Evolutionary conservation across 1,139 yeast genomes (phyloP).

Genomic region (Pichia sp.): DNA sequence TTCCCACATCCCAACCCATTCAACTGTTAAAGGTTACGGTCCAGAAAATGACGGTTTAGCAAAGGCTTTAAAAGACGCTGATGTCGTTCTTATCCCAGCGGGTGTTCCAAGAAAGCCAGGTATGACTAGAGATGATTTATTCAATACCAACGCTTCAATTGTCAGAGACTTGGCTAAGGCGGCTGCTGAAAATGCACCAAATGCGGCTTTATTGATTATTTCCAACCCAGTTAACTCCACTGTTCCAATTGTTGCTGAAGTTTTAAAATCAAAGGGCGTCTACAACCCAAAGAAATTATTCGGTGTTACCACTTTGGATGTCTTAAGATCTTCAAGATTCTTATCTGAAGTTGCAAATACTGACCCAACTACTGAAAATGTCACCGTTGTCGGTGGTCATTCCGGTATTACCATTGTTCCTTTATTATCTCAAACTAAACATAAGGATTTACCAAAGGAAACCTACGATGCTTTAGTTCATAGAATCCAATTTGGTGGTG

Average conservation of each 20-base stretch:
- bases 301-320: slow-evolving; percentile 96
- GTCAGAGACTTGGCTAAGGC: slow-evolving; percentile 89
- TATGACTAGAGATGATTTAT: slow-evolving; percentile 96
- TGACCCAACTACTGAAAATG: slow-evolving; percentile 66
- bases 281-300: slow-evolving; percentile 88
- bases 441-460: slow-evolving; percentile 49
- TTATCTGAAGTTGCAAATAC: slow-evolving; percentile 55
- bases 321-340: slow-evolving; percentile 90
- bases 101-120: slow-evolving; percentile 99
- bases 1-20: slow-evolving; percentile 87
- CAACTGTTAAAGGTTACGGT: slow-evolving; percentile 73
- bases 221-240: slow-evolving; percentile 98
- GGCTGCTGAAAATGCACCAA: slow-evolving; percentile 78
- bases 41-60: slow-evolving; percentile 84
- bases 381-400: slow-evolving; percentile 93
- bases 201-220: slow-evolving; percentile 80
- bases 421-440: slow-evolving; percentile 67
- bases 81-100: slow-evolving; percentile 92
- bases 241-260: slow-evolving; percentile 96
- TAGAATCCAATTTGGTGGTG: slow-evolving; percentile 98
- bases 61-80: slow-evolving; percentile 70
- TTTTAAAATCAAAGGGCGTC: slow-evolving; percentile 75
- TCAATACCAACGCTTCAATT: slow-evolving; percentile 95
- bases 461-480: slow-evolving; percentile 63
- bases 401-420: slow-evolving; percentile 98